Base-by-base conservation (phyloP, 345 rosid species). In the Rhodamnia argentea region DNA sequence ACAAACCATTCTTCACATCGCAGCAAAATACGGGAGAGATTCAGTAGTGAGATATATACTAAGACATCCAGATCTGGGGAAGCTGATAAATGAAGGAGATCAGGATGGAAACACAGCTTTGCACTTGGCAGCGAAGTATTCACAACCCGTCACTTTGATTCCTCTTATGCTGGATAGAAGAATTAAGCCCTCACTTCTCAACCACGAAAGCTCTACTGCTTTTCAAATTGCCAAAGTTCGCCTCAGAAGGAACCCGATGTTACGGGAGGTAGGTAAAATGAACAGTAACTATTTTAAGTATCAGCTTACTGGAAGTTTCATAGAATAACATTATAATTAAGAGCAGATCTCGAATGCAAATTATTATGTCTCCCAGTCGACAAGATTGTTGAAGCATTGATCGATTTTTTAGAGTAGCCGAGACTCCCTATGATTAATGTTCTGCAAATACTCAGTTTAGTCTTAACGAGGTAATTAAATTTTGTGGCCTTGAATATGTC, bases 151-250 rank as follows among this genome's bases (percentile, higher is more conserved):
- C 22, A 0, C 22, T 15, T 62, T 62, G 22, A 18, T 15, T 62
- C 42, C 16, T 62, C 75, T 62, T 62, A 1, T 29, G 75, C 40
- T 15, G 42, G 40, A 62, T 29, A 0, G 0, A 62, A 15, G 42
- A 62, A 29, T 60, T 40, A 40, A 40, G 42, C 5, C 27, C 1
- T 0, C 75, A 0, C 0, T 6, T 62, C 4, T 1, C 40, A 62
- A 62, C 22, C 0, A 62, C 5, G 0, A 62, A 15, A 0, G 40
- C 75, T 3, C 7, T 40, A 15, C 75, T 14, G 22, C 75, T 62
- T 0, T 27, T 29, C 40, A 62, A 40, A 62, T 0, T 62, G 75
- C 75, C 0, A 10, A 1, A 27, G 0, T 4, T 14, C 10, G 0
- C 40, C 0, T 6, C 4, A 8, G 20, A 60, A 13, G 16, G 11